phyloP scores from a whole-genome alignment of 306 rosid genomes.

The Fragaria vesca region DNA sequence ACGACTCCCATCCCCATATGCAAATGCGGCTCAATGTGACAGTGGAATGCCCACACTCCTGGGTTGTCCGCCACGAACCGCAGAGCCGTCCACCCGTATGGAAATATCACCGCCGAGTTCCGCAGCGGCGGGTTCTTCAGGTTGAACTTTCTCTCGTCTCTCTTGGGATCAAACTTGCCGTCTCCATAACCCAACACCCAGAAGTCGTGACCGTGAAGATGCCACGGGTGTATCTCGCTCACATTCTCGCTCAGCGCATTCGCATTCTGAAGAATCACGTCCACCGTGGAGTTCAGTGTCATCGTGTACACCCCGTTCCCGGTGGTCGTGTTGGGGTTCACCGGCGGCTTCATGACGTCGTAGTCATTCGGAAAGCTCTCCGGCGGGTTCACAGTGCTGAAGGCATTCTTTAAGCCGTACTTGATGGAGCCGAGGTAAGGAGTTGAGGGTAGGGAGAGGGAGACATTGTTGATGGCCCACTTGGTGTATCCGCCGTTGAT shows the following conservation, averaged over 20 bases:
- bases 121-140: constrained; percentile 65
- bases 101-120: constrained; percentile 66
- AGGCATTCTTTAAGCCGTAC: constrained; percentile 27
- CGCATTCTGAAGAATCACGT: constrained; percentile 69
- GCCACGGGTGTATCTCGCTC: constrained; percentile 92
- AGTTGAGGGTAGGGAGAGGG: constrained; percentile 56
- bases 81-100: constrained; percentile 79
- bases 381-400: constrained; percentile 39
- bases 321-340: constrained; percentile 29
- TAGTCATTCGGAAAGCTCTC: constrained; percentile 35
- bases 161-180: constrained; percentile 44
- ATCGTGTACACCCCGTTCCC: constrained; percentile 57
- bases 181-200: constrained; percentile 85
- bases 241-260: constrained; percentile 34
- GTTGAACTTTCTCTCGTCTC: constrained; percentile 45
- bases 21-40: constrained; percentile 88
- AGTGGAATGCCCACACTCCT: constrained; percentile 85
- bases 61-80: constrained; percentile 80
- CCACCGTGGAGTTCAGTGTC: constrained; percentile 32
- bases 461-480: constrained; percentile 70
- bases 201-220: constrained; percentile 85
- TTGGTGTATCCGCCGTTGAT: constrained; percentile 54
- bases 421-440: constrained; percentile 67
- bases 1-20: constrained; percentile 79
- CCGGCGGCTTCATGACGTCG: constrained; percentile 43